Percentiles rank a stretch among this genome's conserved stretches.
Conservation (phyloP, 1,139 yeast genomes). For the Entelexis paramagnoliae region DNA sequence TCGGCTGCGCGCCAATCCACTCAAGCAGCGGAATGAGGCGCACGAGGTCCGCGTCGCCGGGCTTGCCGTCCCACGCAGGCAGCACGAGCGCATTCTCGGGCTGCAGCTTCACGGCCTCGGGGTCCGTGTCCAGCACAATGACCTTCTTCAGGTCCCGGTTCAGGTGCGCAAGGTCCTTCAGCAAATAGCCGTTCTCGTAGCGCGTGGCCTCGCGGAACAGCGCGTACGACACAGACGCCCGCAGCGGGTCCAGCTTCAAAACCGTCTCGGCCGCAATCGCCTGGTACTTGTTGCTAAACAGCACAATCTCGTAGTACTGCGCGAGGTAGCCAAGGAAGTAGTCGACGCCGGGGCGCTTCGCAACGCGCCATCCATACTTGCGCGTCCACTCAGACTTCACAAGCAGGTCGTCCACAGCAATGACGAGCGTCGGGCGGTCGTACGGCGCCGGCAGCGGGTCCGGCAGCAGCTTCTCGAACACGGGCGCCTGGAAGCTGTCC, state of each 20-base stretch:
- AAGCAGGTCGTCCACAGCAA: slow-evolving; percentile 80
- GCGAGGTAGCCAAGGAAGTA: slow-evolving; percentile 90
- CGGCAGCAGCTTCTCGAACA: slow-evolving; percentile 82
- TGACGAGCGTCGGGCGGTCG: slow-evolving; percentile 85
- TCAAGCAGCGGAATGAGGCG: slow-evolving; percentile 85
- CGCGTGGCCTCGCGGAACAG: slow-evolving; percentile 86
- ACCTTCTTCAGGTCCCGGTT: slow-evolving; percentile 84
- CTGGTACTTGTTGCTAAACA: slow-evolving; percentile 77
- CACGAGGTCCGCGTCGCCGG: slow-evolving; percentile 66
- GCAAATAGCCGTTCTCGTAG: slow-evolving; percentile 69
- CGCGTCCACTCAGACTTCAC: slow-evolving; percentile 90
- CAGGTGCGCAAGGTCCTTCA: slow-evolving; percentile 70
- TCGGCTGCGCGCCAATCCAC: slow-evolving; percentile 84
- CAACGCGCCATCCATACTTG: slow-evolving; percentile 95
- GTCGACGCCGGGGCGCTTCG: slow-evolving; percentile 97
- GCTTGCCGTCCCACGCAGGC: slow-evolving; percentile 75
- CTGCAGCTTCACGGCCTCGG: slow-evolving; percentile 65
- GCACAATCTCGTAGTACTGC: slow-evolving; percentile 89
- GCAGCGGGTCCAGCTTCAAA: slow-evolving; percentile 83
- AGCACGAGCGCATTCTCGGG: slow-evolving; percentile 86
- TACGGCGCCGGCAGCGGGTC: slow-evolving; percentile 88
- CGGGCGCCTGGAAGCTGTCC: slow-evolving; percentile 86
- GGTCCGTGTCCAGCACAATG: slow-evolving; percentile 66
- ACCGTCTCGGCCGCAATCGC: slow-evolving; percentile 79
- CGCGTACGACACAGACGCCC: slow-evolving; percentile 78